Evolutionary conservation across 495 filamentous ascomycete species (phyloP).

Genomic region (Penicillium steckii): DNA sequence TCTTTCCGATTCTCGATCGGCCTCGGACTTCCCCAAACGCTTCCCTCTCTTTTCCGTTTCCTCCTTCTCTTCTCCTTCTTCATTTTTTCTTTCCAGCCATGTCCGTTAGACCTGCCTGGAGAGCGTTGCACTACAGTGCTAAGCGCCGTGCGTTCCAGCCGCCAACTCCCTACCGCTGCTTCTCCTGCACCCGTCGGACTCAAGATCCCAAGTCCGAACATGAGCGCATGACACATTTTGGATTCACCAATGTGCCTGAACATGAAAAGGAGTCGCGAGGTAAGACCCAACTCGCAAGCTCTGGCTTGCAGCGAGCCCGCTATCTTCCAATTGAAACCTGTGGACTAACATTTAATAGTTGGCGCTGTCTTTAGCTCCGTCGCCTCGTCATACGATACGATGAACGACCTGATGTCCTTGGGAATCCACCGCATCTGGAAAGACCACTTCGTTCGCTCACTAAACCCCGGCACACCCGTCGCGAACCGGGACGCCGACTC

Average conservation of each 20-base stretch:
- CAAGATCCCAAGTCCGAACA: slow-evolving; percentile 44
- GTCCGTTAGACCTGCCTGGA: slow-evolving; percentile 37
- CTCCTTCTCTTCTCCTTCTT: background rate
- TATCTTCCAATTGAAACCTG: background rate
- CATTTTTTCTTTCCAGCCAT: slow-evolving; percentile 15
- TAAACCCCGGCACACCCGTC: slow-evolving; percentile 76
- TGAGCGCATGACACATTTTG: slow-evolving; percentile 84
- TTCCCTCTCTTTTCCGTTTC: background rate
- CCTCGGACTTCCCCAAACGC: background rate
- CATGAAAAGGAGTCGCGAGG: slow-evolving; percentile 76
- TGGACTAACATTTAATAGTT: slow-evolving; percentile 52
- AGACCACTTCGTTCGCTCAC: slow-evolving; percentile 89
- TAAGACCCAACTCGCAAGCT: too few species aligned
- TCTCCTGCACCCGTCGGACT: slow-evolving; percentile 51
- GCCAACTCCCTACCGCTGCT: slow-evolving; percentile 46
- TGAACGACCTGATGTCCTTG: slow-evolving; percentile 99
- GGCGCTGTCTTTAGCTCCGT: slow-evolving; percentile 93
- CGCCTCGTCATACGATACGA: slow-evolving; percentile 84
- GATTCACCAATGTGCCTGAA: slow-evolving; percentile 84
- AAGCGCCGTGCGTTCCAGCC: slow-evolving; percentile 27
- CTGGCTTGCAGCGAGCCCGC: too few species aligned
- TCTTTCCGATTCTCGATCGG: slow-evolving; percentile 1
- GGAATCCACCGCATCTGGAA: slow-evolving; percentile 98
- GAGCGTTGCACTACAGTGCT: slow-evolving; percentile 33
- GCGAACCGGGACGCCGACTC: slow-evolving; percentile 30